These are phyloP conservation scores for Theobroma grandiflorum DNA, from an alignment of 441 rosid genomes.

Conservation along the genomic window DNA sequence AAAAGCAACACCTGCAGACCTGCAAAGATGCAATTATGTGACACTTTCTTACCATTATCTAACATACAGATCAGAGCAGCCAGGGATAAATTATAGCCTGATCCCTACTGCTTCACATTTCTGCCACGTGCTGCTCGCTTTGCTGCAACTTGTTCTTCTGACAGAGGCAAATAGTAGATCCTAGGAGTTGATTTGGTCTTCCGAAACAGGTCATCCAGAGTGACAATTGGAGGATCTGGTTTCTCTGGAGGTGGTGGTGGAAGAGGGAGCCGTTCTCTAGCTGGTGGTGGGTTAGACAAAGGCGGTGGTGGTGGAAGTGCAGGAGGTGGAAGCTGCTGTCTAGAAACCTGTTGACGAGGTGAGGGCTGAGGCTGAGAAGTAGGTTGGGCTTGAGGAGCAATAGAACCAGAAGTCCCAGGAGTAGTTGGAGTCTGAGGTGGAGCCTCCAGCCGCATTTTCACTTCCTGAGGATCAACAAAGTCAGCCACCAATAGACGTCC, in stretches of 20 bases:
- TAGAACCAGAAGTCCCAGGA: slow-evolving; percentile 40
- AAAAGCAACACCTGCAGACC: slow-evolving; percentile 54
- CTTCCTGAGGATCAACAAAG: slow-evolving; percentile 88
- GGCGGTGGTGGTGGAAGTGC: slow-evolving; percentile 74
- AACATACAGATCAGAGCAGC: slow-evolving; percentile 41
- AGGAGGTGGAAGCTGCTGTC: slow-evolving; percentile 70
- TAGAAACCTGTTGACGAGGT: slow-evolving; percentile 55
- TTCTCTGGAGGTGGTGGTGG: slow-evolving; percentile 82
- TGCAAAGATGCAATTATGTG: slow-evolving; percentile 52
- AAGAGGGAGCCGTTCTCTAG: slow-evolving; percentile 60
- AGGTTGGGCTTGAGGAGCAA: slow-evolving; percentile 46
- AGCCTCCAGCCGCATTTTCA: slow-evolving; percentile 67
- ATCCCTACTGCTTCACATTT: slow-evolving; percentile 56
- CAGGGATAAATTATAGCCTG: slow-evolving; percentile 32
- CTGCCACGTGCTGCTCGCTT: slow-evolving; percentile 61
- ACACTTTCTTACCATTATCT: slow-evolving; percentile 43
- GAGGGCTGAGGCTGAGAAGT: slow-evolving; percentile 52
- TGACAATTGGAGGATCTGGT: slow-evolving; percentile 81
- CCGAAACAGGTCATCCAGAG: slow-evolving; percentile 90
- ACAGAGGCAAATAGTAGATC: slow-evolving; percentile 90
- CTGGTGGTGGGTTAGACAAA: slow-evolving; percentile 49
- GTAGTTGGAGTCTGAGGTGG: slow-evolving; percentile 56
- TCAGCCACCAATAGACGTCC: slow-evolving; percentile 85
- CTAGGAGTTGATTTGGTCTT: slow-evolving; percentile 94
- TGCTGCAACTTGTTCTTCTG: slow-evolving; percentile 85